phyloP scores from a whole-genome alignment of 352 stramenopile genomes.

The Phytophthora melonis region DNA sequence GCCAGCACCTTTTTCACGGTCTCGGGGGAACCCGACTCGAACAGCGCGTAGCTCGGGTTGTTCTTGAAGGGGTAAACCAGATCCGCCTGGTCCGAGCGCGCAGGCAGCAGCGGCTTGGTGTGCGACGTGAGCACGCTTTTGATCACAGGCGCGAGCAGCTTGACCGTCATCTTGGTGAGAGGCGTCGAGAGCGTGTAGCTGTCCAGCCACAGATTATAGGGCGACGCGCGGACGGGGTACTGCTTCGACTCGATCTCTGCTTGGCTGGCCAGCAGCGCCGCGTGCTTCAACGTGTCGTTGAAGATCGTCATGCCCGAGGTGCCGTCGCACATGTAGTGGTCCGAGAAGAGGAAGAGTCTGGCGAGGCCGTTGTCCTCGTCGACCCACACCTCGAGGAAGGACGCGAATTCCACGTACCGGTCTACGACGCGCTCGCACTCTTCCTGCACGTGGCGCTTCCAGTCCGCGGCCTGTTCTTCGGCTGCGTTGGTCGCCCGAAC shows the following conservation, averaged over 20 bases:
- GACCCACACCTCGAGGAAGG: conserved; percentile 29
- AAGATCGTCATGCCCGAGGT: conserved; percentile 47
- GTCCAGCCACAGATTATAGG: conserved; percentile 40
- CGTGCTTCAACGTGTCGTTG: conserved; percentile 39
- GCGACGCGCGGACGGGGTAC: conserved; percentile 31
- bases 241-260: conserved; percentile 19
- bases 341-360: conserved; percentile 50
- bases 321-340: conserved; percentile 58
- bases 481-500: conserved; percentile 17
- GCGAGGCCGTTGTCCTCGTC: conserved; percentile 23
- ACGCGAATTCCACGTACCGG: conserved; percentile 37
- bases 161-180: conserved; percentile 28
- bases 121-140: conserved; percentile 28
- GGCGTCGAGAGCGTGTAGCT: conserved; percentile 27
- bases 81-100: conserved; percentile 33
- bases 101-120: conserved; percentile 35
- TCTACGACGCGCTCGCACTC: conserved; percentile 34
- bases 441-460: conserved; percentile 35
- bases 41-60: conserved; percentile 41
- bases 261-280: conserved; percentile 14
- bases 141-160: conserved; percentile 23
- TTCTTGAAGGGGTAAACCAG: conserved; percentile 38
- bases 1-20: conserved; percentile 36
- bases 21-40: conserved; percentile 31
- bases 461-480: conserved; percentile 23